Percentiles rank a stretch among this genome's conserved stretches.
Evolutionary conservation across 78 protist species (phyloP).

Genomic region (Bigelowiella natans): DNA sequence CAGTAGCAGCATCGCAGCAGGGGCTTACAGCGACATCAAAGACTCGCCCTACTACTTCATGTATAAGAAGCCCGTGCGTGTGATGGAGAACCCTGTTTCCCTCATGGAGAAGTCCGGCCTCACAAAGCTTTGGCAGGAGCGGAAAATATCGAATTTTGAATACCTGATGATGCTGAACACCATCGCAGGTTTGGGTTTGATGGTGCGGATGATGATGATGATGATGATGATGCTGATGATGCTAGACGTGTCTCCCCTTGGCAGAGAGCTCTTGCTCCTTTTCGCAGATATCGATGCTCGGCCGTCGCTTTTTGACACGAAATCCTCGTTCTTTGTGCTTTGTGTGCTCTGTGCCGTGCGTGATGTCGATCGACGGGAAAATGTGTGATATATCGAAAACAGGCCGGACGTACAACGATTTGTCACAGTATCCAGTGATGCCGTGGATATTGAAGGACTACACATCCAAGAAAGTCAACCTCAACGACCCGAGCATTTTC

Average conservation of each 20-base stretch:
- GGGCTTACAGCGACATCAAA: neutral
- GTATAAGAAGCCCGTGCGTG: neutral
- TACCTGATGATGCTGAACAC: constrained; percentile 23
- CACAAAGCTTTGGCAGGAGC: constrained; percentile 18
- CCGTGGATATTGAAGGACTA: constrained; percentile 71
- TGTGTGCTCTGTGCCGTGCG: too few relatives aligned
- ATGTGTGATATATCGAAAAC: too few relatives aligned
- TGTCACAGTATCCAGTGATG: constrained; percentile 31
- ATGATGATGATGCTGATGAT: too few relatives aligned
- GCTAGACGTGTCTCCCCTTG: too few relatives aligned
- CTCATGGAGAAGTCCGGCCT: neutral
- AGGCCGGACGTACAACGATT: constrained; percentile 14
- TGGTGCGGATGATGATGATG: too few relatives aligned
- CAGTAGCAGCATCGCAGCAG: too few relatives aligned
- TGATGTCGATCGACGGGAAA: too few relatives aligned
- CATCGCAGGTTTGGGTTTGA: too few relatives aligned
- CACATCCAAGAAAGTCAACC: constrained; percentile 46
- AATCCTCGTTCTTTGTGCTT: too few relatives aligned
- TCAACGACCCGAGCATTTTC: constrained; percentile 48
- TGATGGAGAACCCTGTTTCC: neutral
- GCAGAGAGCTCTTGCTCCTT: too few relatives aligned
- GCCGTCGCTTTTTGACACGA: too few relatives aligned
- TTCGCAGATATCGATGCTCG: too few relatives aligned
- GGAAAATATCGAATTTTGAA: constrained; percentile 23
- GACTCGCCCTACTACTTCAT: neutral